Evolutionary conservation across 1,284 basidiomycete genomes (phyloP).

Genomic region (Cryptococcus hybrid): DNA sequence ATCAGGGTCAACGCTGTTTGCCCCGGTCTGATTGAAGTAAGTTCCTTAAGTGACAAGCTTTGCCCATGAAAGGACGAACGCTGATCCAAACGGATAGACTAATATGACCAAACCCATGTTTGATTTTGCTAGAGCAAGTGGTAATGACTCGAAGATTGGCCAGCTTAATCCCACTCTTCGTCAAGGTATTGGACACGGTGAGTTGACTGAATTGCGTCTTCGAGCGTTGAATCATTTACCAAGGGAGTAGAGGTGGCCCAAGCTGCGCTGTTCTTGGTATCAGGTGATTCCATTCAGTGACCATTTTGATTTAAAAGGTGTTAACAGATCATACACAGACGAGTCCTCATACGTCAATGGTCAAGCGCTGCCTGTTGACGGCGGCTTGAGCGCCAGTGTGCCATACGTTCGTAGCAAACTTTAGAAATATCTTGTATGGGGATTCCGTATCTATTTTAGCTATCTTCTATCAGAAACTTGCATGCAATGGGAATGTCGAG

Average conservation of each 20-base stretch:
- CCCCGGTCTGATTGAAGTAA: slow-evolving; percentile 77
- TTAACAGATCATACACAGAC: slow-evolving; percentile 53
- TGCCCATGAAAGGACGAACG: slow-evolving; percentile 50
- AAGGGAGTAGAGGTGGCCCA: slow-evolving; percentile 64
- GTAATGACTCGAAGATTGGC: slow-evolving; percentile 72
- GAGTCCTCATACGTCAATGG: slow-evolving; percentile 92
- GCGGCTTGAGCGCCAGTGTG: slow-evolving; percentile 71
- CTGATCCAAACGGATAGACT: slow-evolving; percentile 1
- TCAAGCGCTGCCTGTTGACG: slow-evolving; percentile 82
- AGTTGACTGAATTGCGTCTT: slow-evolving; percentile 3
- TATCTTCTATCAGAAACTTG: no score
- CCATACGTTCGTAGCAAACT: slow-evolving; percentile 50
- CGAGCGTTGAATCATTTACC: neutral
- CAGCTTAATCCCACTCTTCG: slow-evolving; percentile 81
- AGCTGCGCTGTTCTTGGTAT: slow-evolving; percentile 79
- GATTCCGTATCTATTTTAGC: neutral
- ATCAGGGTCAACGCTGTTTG: slow-evolving; percentile 88
- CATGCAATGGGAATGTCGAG: no score
- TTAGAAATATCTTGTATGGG: neutral
- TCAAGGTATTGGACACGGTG: slow-evolving; percentile 59
- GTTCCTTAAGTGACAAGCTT: slow-evolving; percentile 41
- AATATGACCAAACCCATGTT: slow-evolving; percentile 65
- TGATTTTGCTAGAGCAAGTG: slow-evolving; percentile 69
- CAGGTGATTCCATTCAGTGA: slow-evolving; percentile 57
- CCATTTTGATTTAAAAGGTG: neutral